Percentiles rank a stretch among this genome's conserved stretches.
These are phyloP conservation scores for Verticillium tricorpus DNA, from an alignment of 2,329 filamentous ascomycete genomes.

Conservation along the genomic window DNA sequence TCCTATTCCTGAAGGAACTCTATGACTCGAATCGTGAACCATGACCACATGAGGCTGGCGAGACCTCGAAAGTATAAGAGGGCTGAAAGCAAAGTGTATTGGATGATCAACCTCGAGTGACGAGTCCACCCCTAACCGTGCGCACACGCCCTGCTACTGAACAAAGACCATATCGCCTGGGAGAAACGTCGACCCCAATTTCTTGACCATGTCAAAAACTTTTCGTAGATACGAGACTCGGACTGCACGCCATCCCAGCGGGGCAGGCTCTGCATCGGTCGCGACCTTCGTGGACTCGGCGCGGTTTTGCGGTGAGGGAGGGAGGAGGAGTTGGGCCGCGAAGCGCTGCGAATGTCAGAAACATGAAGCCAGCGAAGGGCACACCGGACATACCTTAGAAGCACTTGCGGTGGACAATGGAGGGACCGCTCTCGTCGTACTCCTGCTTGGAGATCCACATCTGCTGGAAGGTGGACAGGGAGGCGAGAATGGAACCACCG, in stretches of 20 bases:
- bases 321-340: slow-evolving; percentile 16
- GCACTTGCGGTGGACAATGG: slow-evolving; percentile 99
- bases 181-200: slow-evolving; percentile 45
- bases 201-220: slow-evolving; percentile 52
- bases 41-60: slow-evolving; percentile 14
- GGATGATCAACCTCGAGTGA: slow-evolving; percentile 54
- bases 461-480: slow-evolving; percentile 99
- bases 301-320: slow-evolving; percentile 26
- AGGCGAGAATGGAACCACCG: slow-evolving; percentile 99
- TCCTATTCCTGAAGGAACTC: slow-evolving; percentile 11
- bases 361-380: neutral
- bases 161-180: slow-evolving; percentile 44
- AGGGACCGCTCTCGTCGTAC: slow-evolving; percentile 99
- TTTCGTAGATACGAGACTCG: slow-evolving; percentile 54
- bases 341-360: slow-evolving; percentile 1
- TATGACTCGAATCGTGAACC: slow-evolving; percentile 1
- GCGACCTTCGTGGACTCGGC: slow-evolving; percentile 41
- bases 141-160: slow-evolving; percentile 45
- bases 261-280: slow-evolving; percentile 36
- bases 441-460: slow-evolving; percentile 99
- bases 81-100: slow-evolving; percentile 42
- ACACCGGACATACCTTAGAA: slow-evolving; percentile 71
- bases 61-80: slow-evolving; percentile 11
- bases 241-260: slow-evolving; percentile 43
- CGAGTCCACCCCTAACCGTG: slow-evolving; percentile 43